Conservation (phyloP, 1,284 basidiomycete species). For the Exobasidium rhododendri region DNA sequence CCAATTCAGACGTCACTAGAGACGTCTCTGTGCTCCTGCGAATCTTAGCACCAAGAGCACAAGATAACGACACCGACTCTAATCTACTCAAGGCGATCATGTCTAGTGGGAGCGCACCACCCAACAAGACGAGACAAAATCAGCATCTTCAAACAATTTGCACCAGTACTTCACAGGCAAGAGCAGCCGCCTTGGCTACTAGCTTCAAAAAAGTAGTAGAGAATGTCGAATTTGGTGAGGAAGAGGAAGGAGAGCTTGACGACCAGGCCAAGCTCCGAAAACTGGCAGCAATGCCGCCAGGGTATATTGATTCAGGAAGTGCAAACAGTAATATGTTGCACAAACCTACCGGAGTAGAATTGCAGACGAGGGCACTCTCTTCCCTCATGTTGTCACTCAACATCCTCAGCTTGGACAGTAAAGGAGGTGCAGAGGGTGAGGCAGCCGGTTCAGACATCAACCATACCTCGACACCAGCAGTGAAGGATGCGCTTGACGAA, state of each 20-base stretch:
- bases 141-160: slow-evolving; percentile 6
- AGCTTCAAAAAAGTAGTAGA: slow-evolving; percentile 4
- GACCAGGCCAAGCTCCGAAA: neutral
- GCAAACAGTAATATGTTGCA: slow-evolving; percentile 8
- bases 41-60: slow-evolving; percentile 19
- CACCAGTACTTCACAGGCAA: slow-evolving; percentile 2
- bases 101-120: slow-evolving; percentile 13
- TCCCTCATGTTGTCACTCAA: neutral
- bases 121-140: neutral
- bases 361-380: slow-evolving; percentile 13
- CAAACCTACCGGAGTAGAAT: slow-evolving; percentile 8
- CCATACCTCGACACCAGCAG: neutral
- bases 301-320: slow-evolving; percentile 15
- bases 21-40: slow-evolving; percentile 34
- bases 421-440: slow-evolving; percentile 15
- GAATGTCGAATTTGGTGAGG: neutral
- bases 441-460: slow-evolving; percentile 8
- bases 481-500: neutral
- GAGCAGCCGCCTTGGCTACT: slow-evolving; percentile 8
- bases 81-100: neutral
- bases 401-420: neutral
- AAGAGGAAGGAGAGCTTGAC: neutral
- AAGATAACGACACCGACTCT: slow-evolving; percentile 6
- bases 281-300: neutral
- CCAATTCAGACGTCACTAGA: slow-evolving; percentile 38